These are phyloP conservation scores for Purpureocillium takamizusanense DNA, from an alignment of 2,329 filamentous ascomycete genomes.

Conservation along the genomic window DNA sequence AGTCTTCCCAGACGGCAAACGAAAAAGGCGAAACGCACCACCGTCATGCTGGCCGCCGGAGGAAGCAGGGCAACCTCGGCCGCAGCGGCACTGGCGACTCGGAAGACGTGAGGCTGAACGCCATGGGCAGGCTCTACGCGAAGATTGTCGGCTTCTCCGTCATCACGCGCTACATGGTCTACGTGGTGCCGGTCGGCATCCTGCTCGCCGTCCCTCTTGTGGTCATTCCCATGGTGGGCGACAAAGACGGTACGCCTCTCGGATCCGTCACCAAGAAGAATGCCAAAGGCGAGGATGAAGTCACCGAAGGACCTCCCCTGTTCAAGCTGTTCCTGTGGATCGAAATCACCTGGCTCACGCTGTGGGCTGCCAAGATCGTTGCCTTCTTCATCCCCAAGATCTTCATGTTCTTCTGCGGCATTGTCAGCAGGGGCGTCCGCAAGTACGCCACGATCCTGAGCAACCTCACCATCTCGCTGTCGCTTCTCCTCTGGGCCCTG, in stretches of 20 bases:
- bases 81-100: constrained; percentile 35
- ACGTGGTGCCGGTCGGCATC: constrained; percentile 54
- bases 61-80: constrained; percentile 32
- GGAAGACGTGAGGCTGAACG: constrained; percentile 50
- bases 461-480: constrained; percentile 57
- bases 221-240: constrained; percentile 37
- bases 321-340: constrained; percentile 61
- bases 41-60: constrained; percentile 34
- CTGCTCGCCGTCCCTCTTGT: constrained; percentile 54
- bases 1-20: constrained; percentile 22
- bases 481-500: constrained; percentile 60
- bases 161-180: constrained; percentile 58
- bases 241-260: constrained; percentile 26
- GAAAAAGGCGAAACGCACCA: constrained; percentile 37
- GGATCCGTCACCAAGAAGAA: constrained; percentile 18
- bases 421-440: constrained; percentile 59
- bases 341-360: constrained; percentile 56
- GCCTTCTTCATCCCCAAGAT: constrained; percentile 49
- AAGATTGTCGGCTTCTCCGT: constrained; percentile 56
- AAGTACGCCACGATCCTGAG: constrained; percentile 61
- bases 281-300: constrained; percentile 1
- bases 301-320: constrained; percentile 35
- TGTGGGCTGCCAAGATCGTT: constrained; percentile 59
- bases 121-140: constrained; percentile 56
- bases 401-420: constrained; percentile 62